A percentile compares a stretch with the other conserved stretches of the same genome.
phyloP scores from a whole-genome alignment of 225 moss, liverwort and hornwort genomes.

The Bryoerythrophyllum caledonicum region DNA sequence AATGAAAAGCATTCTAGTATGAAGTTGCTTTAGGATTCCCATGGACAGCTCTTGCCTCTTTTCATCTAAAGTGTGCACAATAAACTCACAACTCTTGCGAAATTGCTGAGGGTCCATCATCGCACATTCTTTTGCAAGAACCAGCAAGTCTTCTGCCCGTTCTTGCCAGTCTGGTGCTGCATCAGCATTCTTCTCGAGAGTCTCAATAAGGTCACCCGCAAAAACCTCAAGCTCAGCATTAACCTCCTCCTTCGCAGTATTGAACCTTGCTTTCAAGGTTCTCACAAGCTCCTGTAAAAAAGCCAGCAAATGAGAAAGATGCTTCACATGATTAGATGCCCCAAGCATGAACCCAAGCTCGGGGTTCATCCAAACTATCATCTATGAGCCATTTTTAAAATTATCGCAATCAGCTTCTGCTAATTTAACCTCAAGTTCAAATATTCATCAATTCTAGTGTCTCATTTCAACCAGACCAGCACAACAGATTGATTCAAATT shows the following conservation, averaged over 20 bases:
- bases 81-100: conserved; percentile 83
- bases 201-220: conserved; percentile 90
- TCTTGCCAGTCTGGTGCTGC: conserved; percentile 81
- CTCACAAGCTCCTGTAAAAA: conserved; percentile 76
- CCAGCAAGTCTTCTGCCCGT: conserved; percentile 82
- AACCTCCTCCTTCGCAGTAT: conserved; percentile 93
- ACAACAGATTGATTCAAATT: conserved; percentile 2
- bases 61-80: conserved; percentile 95
- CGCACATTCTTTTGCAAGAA: conserved; percentile 85
- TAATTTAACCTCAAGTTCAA: neutral
- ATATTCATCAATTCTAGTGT: neutral
- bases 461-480: conserved; percentile 9
- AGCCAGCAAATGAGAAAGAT: conserved; percentile 19
- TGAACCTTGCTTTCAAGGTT: conserved; percentile 84
- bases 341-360: conserved; percentile 19
- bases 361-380: conserved; percentile 10
- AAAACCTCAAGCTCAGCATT: conserved; percentile 89
- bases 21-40: conserved; percentile 89
- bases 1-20: conserved; percentile 96
- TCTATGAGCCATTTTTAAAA: neutral
- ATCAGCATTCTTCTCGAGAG: conserved; percentile 85
- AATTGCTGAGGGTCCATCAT: conserved; percentile 81
- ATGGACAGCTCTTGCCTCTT: conserved; percentile 93
- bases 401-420: neutral
- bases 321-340: neutral